phyloP scores from a whole-genome alignment of 2,329 filamentous ascomycete species.

The Aspergillus aculeatus region DNA sequence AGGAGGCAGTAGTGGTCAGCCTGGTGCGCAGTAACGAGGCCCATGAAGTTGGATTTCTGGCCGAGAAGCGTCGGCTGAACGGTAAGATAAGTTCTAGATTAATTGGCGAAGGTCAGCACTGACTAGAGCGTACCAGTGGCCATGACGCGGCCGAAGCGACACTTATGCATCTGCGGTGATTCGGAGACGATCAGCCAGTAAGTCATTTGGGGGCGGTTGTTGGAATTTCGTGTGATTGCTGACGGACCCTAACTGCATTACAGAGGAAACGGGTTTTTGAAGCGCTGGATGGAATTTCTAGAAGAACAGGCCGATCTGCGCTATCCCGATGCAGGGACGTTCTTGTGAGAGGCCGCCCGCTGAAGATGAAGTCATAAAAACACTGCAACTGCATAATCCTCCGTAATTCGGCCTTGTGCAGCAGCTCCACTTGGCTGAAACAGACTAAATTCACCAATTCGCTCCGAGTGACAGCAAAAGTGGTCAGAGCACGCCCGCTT shows the following conservation, averaged over 20 bases:
- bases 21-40: constrained; percentile 88
- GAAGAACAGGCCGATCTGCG: constrained; percentile 87
- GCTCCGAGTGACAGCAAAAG: background rate
- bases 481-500: background rate
- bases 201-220: constrained; percentile 42
- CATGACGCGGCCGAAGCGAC: constrained; percentile 91
- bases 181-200: constrained; percentile 88
- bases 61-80: constrained; percentile 87
- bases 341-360: constrained; percentile 22
- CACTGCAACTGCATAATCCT: background rate
- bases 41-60: constrained; percentile 87
- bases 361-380: background rate
- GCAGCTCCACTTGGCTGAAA: background rate
- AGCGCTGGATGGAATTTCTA: constrained; percentile 85
- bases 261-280: constrained; percentile 82
- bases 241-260: constrained; percentile 7
- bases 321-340: constrained; percentile 66
- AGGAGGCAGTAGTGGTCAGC: constrained; percentile 90
- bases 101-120: background rate
- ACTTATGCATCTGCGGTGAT: constrained; percentile 87
- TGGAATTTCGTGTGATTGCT: background rate
- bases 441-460: background rate
- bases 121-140: constrained; percentile 61
- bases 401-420: background rate
- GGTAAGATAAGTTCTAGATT: constrained; percentile 57